Conservation (phyloP, 805 yeast species). For the Nakazawaea wyomingensis region DNA sequence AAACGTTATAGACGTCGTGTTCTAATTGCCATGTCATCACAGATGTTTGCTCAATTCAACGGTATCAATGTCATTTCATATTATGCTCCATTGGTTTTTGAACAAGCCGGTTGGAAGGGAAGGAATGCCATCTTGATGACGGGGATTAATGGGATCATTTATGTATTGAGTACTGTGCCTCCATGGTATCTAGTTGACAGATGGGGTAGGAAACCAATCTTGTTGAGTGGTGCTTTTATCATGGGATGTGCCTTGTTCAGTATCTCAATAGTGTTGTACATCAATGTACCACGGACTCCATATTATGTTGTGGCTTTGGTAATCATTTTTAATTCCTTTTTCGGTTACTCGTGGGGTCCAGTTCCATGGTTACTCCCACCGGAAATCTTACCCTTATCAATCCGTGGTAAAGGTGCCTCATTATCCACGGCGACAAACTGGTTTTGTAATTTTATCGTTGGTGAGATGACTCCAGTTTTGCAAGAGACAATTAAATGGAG, state of each 20-base stretch:
- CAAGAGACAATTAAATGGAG: constrained; percentile 75
- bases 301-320: constrained; percentile 68
- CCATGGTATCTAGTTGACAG: constrained; percentile 85
- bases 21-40: constrained; percentile 84
- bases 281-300: constrained; percentile 53
- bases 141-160: constrained; percentile 65
- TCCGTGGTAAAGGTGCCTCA: constrained; percentile 84
- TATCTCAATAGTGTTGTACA: constrained; percentile 56
- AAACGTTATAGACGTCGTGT: constrained; percentile 70
- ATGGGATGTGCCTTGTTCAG: constrained; percentile 66
- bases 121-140: constrained; percentile 87
- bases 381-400: constrained; percentile 75
- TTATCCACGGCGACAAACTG: constrained; percentile 85
- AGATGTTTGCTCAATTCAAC: constrained; percentile 87
- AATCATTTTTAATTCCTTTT: constrained; percentile 71
- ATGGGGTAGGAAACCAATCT: constrained; percentile 81
- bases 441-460: constrained; percentile 85
- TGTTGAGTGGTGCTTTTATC: constrained; percentile 65
- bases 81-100: constrained; percentile 91
- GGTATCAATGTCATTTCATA: constrained; percentile 92
- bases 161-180: constrained; percentile 53
- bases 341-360: constrained; percentile 91
- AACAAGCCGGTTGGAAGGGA: constrained; percentile 93
- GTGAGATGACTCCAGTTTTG: constrained; percentile 83
- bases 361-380: constrained; percentile 84